Base-by-base conservation (phyloP, 148 eudicot genomes). In the Vaccinium myrtillus region DNA sequence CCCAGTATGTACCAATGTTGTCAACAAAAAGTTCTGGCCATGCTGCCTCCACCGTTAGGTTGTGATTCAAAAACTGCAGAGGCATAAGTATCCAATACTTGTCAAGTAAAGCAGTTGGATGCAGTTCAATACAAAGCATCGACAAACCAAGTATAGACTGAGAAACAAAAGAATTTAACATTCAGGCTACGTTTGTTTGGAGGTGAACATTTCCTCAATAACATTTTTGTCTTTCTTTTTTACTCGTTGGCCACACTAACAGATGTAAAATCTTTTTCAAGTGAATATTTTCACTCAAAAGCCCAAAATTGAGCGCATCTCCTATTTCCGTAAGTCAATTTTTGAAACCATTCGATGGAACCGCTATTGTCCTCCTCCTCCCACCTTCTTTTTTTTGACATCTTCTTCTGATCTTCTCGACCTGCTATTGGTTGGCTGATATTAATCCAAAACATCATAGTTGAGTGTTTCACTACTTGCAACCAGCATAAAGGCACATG, bases 1-100 rank as follows among this genome's bases (percentile, higher is more conserved):
- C 97, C 98, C 98, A 96, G 89, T 91, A 96, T 67, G 86, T 89
- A 78, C 98, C 97, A 84, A 83, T 43, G 84, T 91, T 83, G 88
- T 94, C 97, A 75, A 93, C 83, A 77, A 86, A 93, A 81, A 94
- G 94, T 78, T 90, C 92, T 61, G 98, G 98, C 76, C 89, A 90
- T 86, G 89, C 85, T 81, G 97, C 93, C 85, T 92, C 98, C 88
- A 94, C 19, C 2, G 91, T 93, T 77, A 96, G 85, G 85, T 91
- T 89, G 77, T 94, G 94, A 80, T 89, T 76, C 16, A 90, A 86
- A 91, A 96, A 94, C 98, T 95, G 94, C 93, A 92, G 21, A 54
- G 50, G 55, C 79, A 82, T 3, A 48, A 39, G 55, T 49, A 83
- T 51, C 74, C 61, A 54, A 49, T 8, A 21, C 36, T 74, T 74